These are phyloP conservation scores for Blumeria hordei DNA, from an alignment of 2,329 filamentous ascomycete species.

Conservation along the genomic window DNA sequence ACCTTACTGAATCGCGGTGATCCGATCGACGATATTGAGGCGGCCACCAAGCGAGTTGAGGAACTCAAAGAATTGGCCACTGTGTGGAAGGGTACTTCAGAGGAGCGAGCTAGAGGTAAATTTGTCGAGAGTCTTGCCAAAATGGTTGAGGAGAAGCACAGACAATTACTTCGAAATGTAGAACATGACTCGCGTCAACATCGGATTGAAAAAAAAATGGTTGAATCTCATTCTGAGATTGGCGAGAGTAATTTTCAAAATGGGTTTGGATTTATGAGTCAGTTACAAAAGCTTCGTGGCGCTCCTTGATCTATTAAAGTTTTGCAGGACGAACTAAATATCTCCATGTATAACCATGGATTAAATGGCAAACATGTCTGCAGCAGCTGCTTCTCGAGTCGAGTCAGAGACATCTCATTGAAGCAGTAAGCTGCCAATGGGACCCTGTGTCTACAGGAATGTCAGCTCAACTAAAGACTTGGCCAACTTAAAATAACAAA, in stretches of 20 bases:
- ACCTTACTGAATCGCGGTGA: conserved; percentile 37
- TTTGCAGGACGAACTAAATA: too few species aligned
- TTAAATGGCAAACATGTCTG: too few species aligned
- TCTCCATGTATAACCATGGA: too few species aligned
- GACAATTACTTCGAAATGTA: conserved; percentile 13
- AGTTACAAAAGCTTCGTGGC: conserved; percentile 15
- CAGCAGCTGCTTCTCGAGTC: too few species aligned
- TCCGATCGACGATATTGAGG: conserved; percentile 42
- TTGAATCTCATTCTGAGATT: conserved; percentile 6
- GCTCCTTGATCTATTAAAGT: conserved; percentile 2
- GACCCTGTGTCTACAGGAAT: too few species aligned
- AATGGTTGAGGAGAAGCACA: conserved; percentile 50
- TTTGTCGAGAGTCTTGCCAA: conserved; percentile 65
- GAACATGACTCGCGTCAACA: conserved; percentile 10
- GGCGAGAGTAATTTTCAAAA: conserved; percentile 8
- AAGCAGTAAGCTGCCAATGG: too few species aligned
- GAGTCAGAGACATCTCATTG: too few species aligned
- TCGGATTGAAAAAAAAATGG: conserved; percentile 9
- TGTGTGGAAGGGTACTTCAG: conserved; percentile 92
- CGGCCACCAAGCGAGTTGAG: conserved; percentile 50
- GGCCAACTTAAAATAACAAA: too few species aligned
- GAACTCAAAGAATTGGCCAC: conserved; percentile 48
- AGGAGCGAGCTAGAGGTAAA: conserved; percentile 62
- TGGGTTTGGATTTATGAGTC: conserved; percentile 16
- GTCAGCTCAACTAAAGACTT: too few species aligned